Evolutionary conservation across 164 flowering plant species (phyloP).

Genomic region (Warburgia ugandensis): DNA sequence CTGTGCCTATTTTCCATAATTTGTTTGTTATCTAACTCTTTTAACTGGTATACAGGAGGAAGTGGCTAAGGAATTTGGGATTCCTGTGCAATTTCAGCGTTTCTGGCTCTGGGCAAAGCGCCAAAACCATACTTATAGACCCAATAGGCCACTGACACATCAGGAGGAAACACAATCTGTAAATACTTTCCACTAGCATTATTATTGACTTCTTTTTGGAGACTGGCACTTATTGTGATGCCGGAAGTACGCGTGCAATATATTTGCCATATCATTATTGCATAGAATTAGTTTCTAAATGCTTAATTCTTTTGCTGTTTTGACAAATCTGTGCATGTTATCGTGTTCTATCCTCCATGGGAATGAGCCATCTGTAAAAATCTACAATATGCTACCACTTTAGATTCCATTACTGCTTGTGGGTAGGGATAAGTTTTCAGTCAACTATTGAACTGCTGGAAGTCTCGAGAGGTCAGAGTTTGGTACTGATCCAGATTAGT

Average conservation of each 20-base stretch:
- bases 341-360: too few relatives aligned
- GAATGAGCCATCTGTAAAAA: too few relatives aligned
- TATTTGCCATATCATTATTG: too few relatives aligned
- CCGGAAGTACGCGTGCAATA: too few relatives aligned
- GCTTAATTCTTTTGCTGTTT: neutral
- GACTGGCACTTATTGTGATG: too few relatives aligned
- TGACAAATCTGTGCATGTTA: too few relatives aligned
- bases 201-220: neutral
- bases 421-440: too few relatives aligned
- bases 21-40: conserved; percentile 5
- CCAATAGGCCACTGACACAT: conserved; percentile 72
- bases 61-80: conserved; percentile 83
- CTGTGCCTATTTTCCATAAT: neutral
- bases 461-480: too few relatives aligned
- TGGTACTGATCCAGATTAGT: too few relatives aligned
- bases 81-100: conserved; percentile 81
- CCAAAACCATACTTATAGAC: conserved; percentile 92
- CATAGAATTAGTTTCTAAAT: neutral
- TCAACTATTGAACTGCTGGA: too few relatives aligned
- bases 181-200: conserved; percentile 11
- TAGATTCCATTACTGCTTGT: too few relatives aligned
- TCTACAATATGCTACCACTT: too few relatives aligned
- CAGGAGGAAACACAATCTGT: conserved; percentile 84
- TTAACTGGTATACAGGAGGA: conserved; percentile 56
- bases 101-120: conserved; percentile 97